These are phyloP conservation scores for Desmodesmus armatus DNA, from an alignment of 139 green algal genomes.

Conservation along the genomic window DNA sequence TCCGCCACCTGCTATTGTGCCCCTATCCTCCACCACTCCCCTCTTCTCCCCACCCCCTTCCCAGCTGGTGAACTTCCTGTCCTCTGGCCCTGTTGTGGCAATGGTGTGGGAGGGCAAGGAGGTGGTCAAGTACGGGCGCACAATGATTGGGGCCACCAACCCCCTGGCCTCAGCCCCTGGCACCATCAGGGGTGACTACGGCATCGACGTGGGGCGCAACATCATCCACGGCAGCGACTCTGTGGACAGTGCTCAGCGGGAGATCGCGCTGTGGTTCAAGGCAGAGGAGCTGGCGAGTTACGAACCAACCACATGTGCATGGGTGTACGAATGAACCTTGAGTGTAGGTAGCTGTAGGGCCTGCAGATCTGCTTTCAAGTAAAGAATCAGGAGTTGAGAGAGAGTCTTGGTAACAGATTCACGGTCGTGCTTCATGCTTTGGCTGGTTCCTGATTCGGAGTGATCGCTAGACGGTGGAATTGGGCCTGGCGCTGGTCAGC, in stretches of 20 bases:
- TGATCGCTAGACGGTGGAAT: no score
- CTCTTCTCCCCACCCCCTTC: no score
- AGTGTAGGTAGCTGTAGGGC: not conserved
- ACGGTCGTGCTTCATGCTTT: no score
- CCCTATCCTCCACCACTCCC: no score
- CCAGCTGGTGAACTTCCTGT: conserved; percentile 76
- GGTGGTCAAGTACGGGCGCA: conserved; percentile 74
- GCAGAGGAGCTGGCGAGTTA: conserved; percentile 63
- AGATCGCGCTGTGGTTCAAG: conserved; percentile 86
- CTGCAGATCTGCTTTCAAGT: conserved; percentile 21
- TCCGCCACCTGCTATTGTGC: no score
- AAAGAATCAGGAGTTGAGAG: no score
- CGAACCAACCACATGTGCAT: conserved; percentile 43
- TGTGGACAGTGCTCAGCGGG: conserved; percentile 72
- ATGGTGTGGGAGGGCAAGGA: conserved; percentile 81
- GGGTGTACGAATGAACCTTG: conserved; percentile 75
- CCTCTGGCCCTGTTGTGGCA: conserved; percentile 66
- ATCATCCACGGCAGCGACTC: conserved; percentile 81
- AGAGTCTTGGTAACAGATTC: no score
- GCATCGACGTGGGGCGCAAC: conserved; percentile 77
- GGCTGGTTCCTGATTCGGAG: no score
- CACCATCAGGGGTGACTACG: conserved; percentile 82
- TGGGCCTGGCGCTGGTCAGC: no score
- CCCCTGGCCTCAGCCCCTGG: conserved; percentile 77
- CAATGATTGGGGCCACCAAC: conserved; percentile 88